A percentile compares a stretch with the other conserved stretches of the same genome.
Conservation (phyloP, 805 yeast genomes). For the Schwanniomyces pseudopolymorphus region DNA sequence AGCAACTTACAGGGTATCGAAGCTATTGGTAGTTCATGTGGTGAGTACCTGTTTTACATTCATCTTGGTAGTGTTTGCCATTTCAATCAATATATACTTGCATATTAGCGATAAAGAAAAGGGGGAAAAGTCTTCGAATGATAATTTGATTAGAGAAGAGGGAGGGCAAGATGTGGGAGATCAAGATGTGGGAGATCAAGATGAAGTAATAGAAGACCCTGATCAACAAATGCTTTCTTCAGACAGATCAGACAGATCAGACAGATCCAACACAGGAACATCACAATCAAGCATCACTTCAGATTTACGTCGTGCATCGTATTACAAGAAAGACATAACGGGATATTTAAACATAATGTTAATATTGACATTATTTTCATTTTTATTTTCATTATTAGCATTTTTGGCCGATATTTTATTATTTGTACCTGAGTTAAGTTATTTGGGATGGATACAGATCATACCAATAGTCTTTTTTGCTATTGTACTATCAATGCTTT, state of each 20-base stretch:
- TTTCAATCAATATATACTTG: not conserved
- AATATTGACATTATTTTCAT: conserved; percentile 63
- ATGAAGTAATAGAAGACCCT: not conserved
- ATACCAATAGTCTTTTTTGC: conserved; percentile 68
- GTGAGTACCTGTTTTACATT: conserved; percentile 34
- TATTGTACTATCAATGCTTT: conserved; percentile 60
- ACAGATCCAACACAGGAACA: no score
- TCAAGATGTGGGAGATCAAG: conserved; percentile 2
- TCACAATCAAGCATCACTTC: not conserved
- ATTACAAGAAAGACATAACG: not conserved
- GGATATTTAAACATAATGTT: conserved; percentile 50
- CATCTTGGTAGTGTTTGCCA: conserved; percentile 13
- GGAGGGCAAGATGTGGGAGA: conserved; percentile 1
- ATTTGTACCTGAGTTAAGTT: conserved; percentile 71
- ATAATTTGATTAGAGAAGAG: conserved; percentile 3
- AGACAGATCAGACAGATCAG: no score
- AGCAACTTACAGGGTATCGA: conserved; percentile 40
- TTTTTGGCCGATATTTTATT: conserved; percentile 80
- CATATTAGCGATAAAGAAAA: not conserved
- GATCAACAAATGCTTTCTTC: not conserved
- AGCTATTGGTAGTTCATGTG: conserved; percentile 41
- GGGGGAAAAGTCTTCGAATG: not conserved
- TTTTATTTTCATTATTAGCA: conserved; percentile 66
- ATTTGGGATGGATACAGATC: conserved; percentile 84
- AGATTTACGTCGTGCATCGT: not conserved